Conservation (phyloP, 2,329 filamentous ascomycete species). For the Paracorniculantispora psalliotae region DNA sequence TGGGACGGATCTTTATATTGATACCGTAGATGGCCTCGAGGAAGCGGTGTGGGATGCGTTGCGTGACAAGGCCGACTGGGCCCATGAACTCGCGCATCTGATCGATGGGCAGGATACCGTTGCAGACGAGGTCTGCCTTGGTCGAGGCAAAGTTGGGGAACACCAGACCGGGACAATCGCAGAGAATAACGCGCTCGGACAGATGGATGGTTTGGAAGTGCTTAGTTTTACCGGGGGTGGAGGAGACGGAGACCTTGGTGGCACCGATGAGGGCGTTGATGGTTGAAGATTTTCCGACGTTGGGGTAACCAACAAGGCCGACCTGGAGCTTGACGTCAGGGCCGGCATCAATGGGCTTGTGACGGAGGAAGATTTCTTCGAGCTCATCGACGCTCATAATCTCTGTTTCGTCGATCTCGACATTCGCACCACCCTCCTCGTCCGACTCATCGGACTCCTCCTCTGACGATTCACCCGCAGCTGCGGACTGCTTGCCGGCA, state of each 20-base stretch:
- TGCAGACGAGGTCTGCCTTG: constrained; percentile 93
- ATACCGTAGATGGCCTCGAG: constrained; percentile 93
- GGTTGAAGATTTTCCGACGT: constrained; percentile 97
- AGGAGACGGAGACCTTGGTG: constrained; percentile 97
- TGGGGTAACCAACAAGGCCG: constrained; percentile 93
- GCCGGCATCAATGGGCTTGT: constrained; percentile 52
- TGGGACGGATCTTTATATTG: constrained; percentile 70
- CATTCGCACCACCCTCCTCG: constrained; percentile 19
- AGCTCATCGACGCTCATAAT: constrained; percentile 93
- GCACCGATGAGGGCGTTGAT: constrained; percentile 98
- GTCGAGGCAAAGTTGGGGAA: constrained; percentile 97
- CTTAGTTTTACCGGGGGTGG: constrained; percentile 97
- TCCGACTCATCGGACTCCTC: constrained; percentile 21
- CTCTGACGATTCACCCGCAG: constrained; percentile 17
- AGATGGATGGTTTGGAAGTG: constrained; percentile 98
- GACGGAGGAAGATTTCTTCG: constrained; percentile 78
- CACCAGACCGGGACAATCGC: constrained; percentile 96
- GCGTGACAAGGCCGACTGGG: constrained; percentile 75
- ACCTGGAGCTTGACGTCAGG: constrained; percentile 70
- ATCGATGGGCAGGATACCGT: constrained; percentile 92
- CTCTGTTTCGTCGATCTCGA: constrained; percentile 57
- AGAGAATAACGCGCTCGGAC: constrained; percentile 81
- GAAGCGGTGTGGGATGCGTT: constrained; percentile 81
- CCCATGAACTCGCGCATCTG: constrained; percentile 91
- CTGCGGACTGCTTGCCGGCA: constrained; percentile 22